phyloP scores from a whole-genome alignment of 371 early-diverging fungal genomes.

The Funneliformis caledonium region DNA sequence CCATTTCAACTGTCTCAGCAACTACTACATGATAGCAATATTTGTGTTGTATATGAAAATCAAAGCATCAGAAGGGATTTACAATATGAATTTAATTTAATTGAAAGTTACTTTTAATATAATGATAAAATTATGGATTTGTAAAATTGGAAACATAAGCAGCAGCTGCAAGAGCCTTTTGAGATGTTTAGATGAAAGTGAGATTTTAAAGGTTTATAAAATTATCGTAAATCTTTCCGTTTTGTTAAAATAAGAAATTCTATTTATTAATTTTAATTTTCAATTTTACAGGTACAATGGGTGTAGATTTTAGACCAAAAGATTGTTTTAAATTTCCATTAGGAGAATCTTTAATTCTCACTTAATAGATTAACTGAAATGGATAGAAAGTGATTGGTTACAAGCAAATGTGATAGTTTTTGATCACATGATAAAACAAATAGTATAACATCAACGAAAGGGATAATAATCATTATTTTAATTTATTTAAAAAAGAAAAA shows the following conservation, averaged over 20 bases:
- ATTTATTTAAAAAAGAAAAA: too few relatives aligned
- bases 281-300: constrained; percentile 58
- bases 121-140: constrained; percentile 57
- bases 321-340: constrained; percentile 59
- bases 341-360: constrained; percentile 50
- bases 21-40: neutral
- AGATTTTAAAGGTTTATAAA: constrained; percentile 42
- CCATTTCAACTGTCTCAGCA: neutral
- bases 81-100: constrained; percentile 44
- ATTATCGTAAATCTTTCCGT: constrained; percentile 9
- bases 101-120: too few relatives aligned
- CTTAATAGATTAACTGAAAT: constrained; percentile 49
- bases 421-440: too few relatives aligned
- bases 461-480: too few relatives aligned
- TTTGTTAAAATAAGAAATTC: neutral
- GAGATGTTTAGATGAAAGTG: constrained; percentile 21
- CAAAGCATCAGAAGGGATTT: constrained; percentile 42
- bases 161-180: constrained; percentile 18
- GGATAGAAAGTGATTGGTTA: constrained; percentile 47
- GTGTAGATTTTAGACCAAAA: constrained; percentile 67
- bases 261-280: neutral
- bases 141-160: constrained; percentile 53
- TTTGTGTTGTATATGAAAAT: constrained; percentile 43
- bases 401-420: constrained; percentile 45
- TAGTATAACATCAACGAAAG: too few relatives aligned